A percentile compares a stretch with the other conserved stretches of the same genome.
Evolutionary conservation across 148 eudicot species (phyloP).

Genomic region (Pouteria glomerata): DNA sequence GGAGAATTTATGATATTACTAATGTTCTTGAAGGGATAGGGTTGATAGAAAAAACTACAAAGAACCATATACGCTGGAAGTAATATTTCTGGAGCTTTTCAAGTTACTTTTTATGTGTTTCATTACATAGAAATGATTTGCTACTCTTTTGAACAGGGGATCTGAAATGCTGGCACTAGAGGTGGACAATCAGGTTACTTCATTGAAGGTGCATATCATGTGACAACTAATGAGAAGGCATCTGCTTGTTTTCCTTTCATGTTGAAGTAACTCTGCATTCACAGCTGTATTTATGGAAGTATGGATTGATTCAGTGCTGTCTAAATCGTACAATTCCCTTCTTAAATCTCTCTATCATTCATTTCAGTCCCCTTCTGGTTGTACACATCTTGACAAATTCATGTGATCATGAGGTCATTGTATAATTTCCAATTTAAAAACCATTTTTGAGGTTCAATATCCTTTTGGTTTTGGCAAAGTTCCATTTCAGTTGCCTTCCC

Average conservation of each 20-base stretch:
- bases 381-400: background rate
- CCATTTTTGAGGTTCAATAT: background rate
- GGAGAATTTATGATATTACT: constrained; percentile 52
- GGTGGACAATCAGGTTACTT: constrained; percentile 11
- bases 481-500: too few species aligned
- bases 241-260: background rate
- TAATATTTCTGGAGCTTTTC: constrained; percentile 6
- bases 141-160: constrained; percentile 25
- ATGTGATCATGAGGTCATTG: background rate
- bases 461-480: too few species aligned
- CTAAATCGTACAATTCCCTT: background rate
- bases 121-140: background rate
- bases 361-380: background rate
- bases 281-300: background rate
- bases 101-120: background rate
- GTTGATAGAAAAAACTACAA: constrained; percentile 37
- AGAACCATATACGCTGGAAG: constrained; percentile 46
- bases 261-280: background rate
- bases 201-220: constrained; percentile 30
- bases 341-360: background rate
- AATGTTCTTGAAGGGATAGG: constrained; percentile 54
- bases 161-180: constrained; percentile 10
- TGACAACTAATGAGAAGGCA: background rate
- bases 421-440: background rate
- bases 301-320: background rate